Evolutionary conservation across 257 asterid genomes (phyloP), one percentile per base, ranked within the genome.

Genomic region (Asclepias syriaca): DNA sequence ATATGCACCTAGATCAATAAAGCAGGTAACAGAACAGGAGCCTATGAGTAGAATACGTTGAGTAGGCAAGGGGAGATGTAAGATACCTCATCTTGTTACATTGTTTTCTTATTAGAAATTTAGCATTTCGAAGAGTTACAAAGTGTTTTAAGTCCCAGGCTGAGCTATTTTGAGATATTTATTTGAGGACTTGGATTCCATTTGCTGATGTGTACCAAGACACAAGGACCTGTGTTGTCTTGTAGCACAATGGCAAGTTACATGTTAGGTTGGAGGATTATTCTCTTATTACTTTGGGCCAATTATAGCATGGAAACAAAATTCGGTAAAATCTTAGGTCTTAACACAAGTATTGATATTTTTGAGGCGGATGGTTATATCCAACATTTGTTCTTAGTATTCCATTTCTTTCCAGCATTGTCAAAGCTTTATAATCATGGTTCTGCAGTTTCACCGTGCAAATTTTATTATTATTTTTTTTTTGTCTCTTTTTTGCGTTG

Each of bases 371-470:
- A 13, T 60, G 45, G 11, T 29, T n/a, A 29, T 32, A 6, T 18
- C 7, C 50, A 49, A 29, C 21, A 14, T 50, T 49, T 68, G 48
- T 32, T 11, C 49, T 5, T 2, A 0, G 29, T 53, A 32, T 68
- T 51, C 51, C 24, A 15, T 60, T 4, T 45, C 50, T 69, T 53
- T 19, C 64, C n/a, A 2, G 55, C n/a, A 15, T 34, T 21, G 34
- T 53, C 34, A 18, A 61, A 34, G 45, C 19, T 37, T 53, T 21
- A 4, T 48, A 19, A 53, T 51, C 19, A 19, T 32, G 14, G 72
- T 68, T 16, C 19, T 65, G 65, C 65, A 34, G n/a, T 59, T 59
- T 59, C 65, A 59, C 65, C 65, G 32, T 59, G 65, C 2, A 8
- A n/a, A n/a, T n/a, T n/a, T n/a, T n/a, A n/a, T n/a, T n/a, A n/a